Conservation (phyloP, 352 stramenopile genomes). For the Phytophthora hibernalis region DNA sequence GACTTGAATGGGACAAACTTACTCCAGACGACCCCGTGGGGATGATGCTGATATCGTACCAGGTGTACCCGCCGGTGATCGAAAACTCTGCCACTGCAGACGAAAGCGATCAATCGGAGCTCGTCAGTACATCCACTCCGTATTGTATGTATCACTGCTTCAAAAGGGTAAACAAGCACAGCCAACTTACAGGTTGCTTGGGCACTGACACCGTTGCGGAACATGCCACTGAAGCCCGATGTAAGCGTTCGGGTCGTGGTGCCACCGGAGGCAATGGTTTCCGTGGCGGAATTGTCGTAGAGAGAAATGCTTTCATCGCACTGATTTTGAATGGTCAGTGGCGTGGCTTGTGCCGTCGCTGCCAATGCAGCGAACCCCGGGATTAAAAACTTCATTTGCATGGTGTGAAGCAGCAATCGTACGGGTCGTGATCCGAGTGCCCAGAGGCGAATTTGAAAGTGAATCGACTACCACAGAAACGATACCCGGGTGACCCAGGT, state of each 20-base stretch:
- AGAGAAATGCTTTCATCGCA: slow-evolving; percentile 50
- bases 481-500: background rate
- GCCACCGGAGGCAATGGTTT: slow-evolving; percentile 44
- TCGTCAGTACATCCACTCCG: background rate
- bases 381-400: slow-evolving; percentile 22
- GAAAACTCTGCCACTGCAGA: slow-evolving; percentile 56
- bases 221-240: slow-evolving; percentile 62
- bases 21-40: slow-evolving; percentile 42
- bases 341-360: slow-evolving; percentile 25
- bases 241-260: slow-evolving; percentile 44
- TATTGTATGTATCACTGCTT: slow-evolving; percentile 28
- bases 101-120: background rate
- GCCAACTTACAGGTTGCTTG: slow-evolving; percentile 46
- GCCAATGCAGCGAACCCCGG: slow-evolving; percentile 16
- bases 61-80: slow-evolving; percentile 38
- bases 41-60: slow-evolving; percentile 69
- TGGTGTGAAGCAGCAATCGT: background rate
- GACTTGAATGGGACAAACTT: background rate
- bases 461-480: slow-evolving; percentile 11
- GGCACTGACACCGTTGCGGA: slow-evolving; percentile 52
- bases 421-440: slow-evolving; percentile 6
- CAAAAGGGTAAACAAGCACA: slow-evolving; percentile 49
- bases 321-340: slow-evolving; percentile 57
- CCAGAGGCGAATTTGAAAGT: slow-evolving; percentile 24
- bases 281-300: slow-evolving; percentile 61